Evolutionary conservation across 306 rosid genomes (phyloP), one percentile per base, ranked within the genome.

Genomic region (Arachis stenosperma): DNA sequence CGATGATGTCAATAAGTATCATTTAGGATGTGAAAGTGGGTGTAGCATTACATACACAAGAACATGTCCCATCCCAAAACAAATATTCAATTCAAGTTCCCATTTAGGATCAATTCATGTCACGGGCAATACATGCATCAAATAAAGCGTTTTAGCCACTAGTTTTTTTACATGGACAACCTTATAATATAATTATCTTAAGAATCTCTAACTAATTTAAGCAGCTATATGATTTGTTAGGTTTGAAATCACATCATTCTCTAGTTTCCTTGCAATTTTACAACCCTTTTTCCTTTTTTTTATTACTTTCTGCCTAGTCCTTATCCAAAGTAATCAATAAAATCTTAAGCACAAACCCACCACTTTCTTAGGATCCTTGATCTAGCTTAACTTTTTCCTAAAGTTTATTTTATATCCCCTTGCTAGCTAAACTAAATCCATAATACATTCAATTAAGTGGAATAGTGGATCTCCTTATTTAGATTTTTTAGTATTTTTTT

Each of bases 61-160:
- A 65, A 42, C 78, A 46, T 29, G 68, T 52, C 48, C 44, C 79
- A 37, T 65, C 63, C 55, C 81, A 59, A 14, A 83, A 75, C 56
- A 51, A 75, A 71, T 58, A 70, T 52, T 43, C 64, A 69, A 33
- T 33, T 33, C 37, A 33, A 33, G 73, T 61, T 65, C 52, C 60
- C 67, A 67, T 61, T 42, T 42, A 57, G 73, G 40, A 53, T 70
- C 27, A 60, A 47, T 22, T 22, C 27, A 22, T 55, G 13, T 61
- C 73, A 67, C 40, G 33, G 61, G 52, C 44, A 67, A 75, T 76
- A 55, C 57, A 71, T 64, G 61, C 58, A 61, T 56, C 54, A 43
- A 58, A 62, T 78, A 78, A 77, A 71, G 81, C 76, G 41, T 9
- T 70, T 75, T 48, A 52, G 42, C 82, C 80, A 56, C 82, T 68